Conservation (phyloP, 768 basidiomycete genomes). For the Xerocomus potaroensis region DNA sequence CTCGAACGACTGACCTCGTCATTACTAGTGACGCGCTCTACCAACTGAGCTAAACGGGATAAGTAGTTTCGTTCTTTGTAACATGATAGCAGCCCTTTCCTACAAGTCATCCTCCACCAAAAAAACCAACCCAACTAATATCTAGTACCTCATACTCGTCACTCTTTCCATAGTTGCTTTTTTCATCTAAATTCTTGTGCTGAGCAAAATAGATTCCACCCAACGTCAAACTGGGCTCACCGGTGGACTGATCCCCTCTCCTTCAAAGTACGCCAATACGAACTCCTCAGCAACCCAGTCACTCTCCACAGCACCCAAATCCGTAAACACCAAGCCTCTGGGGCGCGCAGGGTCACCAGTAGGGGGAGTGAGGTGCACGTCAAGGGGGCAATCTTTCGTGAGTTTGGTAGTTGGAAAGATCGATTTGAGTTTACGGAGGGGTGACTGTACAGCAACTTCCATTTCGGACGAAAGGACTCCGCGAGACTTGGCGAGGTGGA, state of each 20-base stretch:
- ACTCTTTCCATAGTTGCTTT: slow-evolving; percentile 23
- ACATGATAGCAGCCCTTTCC: too few relatives aligned
- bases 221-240: slow-evolving; percentile 37
- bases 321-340: slow-evolving; percentile 60
- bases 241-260: slow-evolving; percentile 63
- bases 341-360: slow-evolving; percentile 38
- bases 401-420: slow-evolving; percentile 71
- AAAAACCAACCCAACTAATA: too few relatives aligned
- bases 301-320: slow-evolving; percentile 67
- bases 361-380: slow-evolving; percentile 64
- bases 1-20: slow-evolving; percentile 66
- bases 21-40: slow-evolving; percentile 72
- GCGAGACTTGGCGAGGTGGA: slow-evolving; percentile 47
- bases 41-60: slow-evolving; percentile 40
- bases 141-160: slow-evolving; percentile 17
- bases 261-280: slow-evolving; percentile 71
- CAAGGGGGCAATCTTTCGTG: slow-evolving; percentile 62
- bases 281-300: slow-evolving; percentile 76
- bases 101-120: too few relatives aligned
- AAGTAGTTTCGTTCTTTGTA: too few relatives aligned
- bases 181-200: slow-evolving; percentile 25
- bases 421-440: slow-evolving; percentile 68
- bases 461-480: slow-evolving; percentile 56
- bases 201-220: background rate
- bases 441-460: slow-evolving; percentile 52